Percentiles rank a stretch among this genome's conserved stretches.
phyloP scores from a whole-genome alignment of 2,329 filamentous ascomycete species.

The Diaporthe velutina region DNA sequence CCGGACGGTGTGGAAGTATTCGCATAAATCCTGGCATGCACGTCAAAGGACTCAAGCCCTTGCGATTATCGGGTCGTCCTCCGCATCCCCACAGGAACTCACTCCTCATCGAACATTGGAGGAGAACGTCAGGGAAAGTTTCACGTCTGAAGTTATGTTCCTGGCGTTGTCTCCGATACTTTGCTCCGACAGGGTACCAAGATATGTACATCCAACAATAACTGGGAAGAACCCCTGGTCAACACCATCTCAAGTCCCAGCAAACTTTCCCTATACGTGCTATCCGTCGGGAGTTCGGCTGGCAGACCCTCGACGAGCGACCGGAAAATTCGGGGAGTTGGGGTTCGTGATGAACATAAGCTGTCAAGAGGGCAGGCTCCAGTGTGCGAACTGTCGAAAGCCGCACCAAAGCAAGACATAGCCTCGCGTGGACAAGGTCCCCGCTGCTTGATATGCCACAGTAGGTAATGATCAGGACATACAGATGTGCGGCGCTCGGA shows the following conservation, averaged over 20 bases:
- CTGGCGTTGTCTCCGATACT: neutral
- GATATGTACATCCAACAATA: constrained; percentile 19
- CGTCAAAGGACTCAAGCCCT: neutral
- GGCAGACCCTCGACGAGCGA: neutral
- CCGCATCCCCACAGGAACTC: neutral
- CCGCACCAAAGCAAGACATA: no score
- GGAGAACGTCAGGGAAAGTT: neutral
- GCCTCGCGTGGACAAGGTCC: neutral
- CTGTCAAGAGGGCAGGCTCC: neutral
- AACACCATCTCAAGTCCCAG: neutral
- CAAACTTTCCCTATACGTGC: neutral
- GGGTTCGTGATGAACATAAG: neutral
- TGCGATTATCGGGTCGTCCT: neutral
- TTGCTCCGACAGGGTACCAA: neutral
- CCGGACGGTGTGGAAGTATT: neutral
- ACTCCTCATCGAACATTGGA: neutral
- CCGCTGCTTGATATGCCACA: neutral
- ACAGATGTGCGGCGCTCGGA: neutral
- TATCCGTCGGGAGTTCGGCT: constrained; percentile 3
- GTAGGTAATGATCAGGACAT: neutral
- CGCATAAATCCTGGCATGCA: neutral
- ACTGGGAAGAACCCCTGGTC: constrained; percentile 18
- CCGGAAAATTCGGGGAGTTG: neutral
- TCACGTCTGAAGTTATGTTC: neutral
- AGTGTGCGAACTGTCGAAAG: neutral